Evolutionary conservation across 2,329 filamentous ascomycete genomes (phyloP).

Genomic region (Aspergillus pseudonomiae): DNA sequence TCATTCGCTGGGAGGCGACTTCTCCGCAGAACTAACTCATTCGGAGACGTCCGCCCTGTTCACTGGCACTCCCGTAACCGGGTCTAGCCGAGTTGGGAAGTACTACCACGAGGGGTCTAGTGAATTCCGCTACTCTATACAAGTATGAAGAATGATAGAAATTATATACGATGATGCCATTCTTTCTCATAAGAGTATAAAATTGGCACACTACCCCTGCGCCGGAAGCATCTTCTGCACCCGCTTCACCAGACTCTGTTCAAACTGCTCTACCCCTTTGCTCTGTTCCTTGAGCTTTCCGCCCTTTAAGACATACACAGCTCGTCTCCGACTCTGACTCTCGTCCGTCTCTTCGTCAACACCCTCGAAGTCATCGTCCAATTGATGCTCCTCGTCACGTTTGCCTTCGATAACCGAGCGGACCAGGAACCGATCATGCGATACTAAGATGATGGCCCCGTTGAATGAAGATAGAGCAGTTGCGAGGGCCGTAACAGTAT

Average conservation of each 20-base stretch:
- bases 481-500: constrained; percentile 74
- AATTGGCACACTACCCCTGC: neutral
- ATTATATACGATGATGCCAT: no score
- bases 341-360: constrained; percentile 51
- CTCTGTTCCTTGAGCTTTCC: constrained; percentile 60
- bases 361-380: constrained; percentile 50
- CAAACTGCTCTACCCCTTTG: constrained; percentile 68
- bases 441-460: constrained; percentile 76
- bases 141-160: no score
- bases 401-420: constrained; percentile 70
- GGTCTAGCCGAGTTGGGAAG: neutral
- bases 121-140: no score
- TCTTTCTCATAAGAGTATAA: no score
- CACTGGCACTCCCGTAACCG: neutral
- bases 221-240: constrained; percentile 51
- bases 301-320: constrained; percentile 63
- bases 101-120: no score
- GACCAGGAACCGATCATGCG: constrained; percentile 82
- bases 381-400: constrained; percentile 40
- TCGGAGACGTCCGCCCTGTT: neutral
- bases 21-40: neutral
- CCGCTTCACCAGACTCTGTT: constrained; percentile 63
- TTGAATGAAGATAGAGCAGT: constrained; percentile 68
- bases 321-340: constrained; percentile 49
- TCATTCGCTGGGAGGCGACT: neutral